Conservation (phyloP, 306 rosid species). For the Corylus avellana region DNA sequence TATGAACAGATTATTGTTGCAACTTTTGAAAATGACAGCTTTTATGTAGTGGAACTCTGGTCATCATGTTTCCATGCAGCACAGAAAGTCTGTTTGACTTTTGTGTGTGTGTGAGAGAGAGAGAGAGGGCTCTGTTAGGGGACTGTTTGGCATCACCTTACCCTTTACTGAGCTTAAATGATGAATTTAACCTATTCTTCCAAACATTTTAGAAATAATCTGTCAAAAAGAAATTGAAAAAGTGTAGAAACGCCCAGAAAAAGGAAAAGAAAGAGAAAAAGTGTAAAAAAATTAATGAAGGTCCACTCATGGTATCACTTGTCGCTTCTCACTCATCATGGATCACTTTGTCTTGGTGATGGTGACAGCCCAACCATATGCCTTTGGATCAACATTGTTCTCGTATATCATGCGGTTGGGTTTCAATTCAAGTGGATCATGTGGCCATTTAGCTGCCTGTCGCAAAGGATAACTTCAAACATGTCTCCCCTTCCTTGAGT, state of each 20-base stretch:
- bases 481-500: conserved; percentile 18
- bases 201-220: too few species aligned
- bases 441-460: conserved; percentile 16
- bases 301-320: neutral
- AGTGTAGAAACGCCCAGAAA: too few species aligned
- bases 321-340: neutral
- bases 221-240: too few species aligned
- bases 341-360: conserved; percentile 24
- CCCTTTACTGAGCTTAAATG: too few species aligned
- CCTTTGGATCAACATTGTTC: conserved; percentile 17
- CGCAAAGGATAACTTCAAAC: conserved; percentile 31
- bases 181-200: neutral
- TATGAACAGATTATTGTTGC: neutral
- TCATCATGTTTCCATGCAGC: conserved; percentile 2
- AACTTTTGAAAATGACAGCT: neutral
- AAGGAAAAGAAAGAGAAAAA: neutral
- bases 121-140: too few species aligned
- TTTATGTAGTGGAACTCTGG: neutral
- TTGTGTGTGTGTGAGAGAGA: neutral
- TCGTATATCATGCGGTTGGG: conserved; percentile 32
- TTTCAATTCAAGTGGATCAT: conserved; percentile 11
- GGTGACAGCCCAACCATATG: conserved; percentile 49
- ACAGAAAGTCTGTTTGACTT: neutral
- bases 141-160: too few species aligned
- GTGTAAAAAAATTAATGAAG: neutral